A percentile compares a stretch with the other conserved stretches of the same genome.
Evolutionary conservation across 768 basidiomycete species (phyloP).

Genomic region (Mrakia frigida): DNA sequence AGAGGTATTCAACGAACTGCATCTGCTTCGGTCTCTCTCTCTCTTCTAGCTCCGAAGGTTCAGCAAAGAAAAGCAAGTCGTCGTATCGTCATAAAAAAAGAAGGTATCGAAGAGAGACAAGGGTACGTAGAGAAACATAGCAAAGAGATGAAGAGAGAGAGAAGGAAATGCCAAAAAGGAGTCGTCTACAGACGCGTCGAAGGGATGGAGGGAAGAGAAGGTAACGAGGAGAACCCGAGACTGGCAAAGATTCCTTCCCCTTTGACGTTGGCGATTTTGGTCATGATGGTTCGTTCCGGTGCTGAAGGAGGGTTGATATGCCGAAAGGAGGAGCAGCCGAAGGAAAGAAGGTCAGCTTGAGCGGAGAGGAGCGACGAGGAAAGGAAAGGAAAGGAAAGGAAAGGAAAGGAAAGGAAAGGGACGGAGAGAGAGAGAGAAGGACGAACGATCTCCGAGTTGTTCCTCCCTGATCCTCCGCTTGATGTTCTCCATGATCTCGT

Average conservation of each 20-base stretch:
- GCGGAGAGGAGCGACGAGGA: conserved; percentile 29
- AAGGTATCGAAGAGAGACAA: background rate
- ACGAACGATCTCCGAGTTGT: conserved; percentile 21
- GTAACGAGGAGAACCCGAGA: background rate
- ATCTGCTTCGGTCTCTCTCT: too few species aligned
- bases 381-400: background rate
- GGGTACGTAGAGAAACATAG: too few species aligned
- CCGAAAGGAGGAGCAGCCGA: too few species aligned
- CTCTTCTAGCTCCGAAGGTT: too few species aligned
- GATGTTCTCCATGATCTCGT: conserved; percentile 88
- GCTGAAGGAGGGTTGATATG: conserved; percentile 58
- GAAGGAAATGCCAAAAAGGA: background rate
- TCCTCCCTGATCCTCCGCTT: conserved; percentile 91
- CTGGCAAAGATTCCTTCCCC: conserved; percentile 4
- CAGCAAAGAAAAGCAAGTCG: background rate
- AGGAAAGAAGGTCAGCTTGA: background rate
- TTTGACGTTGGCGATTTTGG: conserved; percentile 54
- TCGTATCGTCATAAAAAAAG: conserved; percentile 6
- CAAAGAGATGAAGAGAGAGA: background rate
- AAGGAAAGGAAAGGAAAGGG: background rate
- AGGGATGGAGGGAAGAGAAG: background rate
- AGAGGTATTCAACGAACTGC: too few species aligned
- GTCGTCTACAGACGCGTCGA: conserved; percentile 2
- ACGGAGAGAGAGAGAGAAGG: background rate
- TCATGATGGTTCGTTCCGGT: conserved; percentile 80